Base-by-base conservation (phyloP, 2,329 filamentous ascomycete species). In the Diplocarpon mali region DNA sequence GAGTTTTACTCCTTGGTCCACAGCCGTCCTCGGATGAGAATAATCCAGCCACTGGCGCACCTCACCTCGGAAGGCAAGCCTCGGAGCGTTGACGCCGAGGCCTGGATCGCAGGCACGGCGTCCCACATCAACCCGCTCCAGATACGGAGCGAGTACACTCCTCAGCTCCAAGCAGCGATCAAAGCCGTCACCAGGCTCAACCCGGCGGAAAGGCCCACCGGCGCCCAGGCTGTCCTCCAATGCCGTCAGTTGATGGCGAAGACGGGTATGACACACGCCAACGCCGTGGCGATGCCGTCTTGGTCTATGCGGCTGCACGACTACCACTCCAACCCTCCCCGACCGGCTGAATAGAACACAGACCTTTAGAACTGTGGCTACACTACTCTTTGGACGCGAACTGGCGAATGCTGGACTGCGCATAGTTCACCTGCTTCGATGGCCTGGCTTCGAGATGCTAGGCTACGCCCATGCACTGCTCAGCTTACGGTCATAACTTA, bases 301-400 rank as follows among this genome's bases (percentile, higher is more conserved):
- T 57, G 54, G 54, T 48, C 49, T 16, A 53, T 53, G 2, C 50
- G 40, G 16, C 42, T 46, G 2, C 54, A 57, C 44, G 50, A 55
- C 16, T 57, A 54, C 29, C 49, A 53, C 36, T 24, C 20, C 20
- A 24, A 24, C 20, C 7, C 3, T 24, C 20, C 20, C 7, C 20
- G 20, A 3, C 20, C 20, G 20, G 20, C 20, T 7, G 20, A 24
- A 7, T 24, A 24, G 20, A 24, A 24, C 7, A 24, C 4, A 3
- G 20, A 24, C 20, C 3, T n/a, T 24, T 24, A 7, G 20, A 24
- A 7, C 20, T 24, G 20, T 7, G 7, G 20, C 20, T 24, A 7
- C 20, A 24, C 20, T 24, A 7, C 4, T 24, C 20, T 3, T 24
- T 3, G 20, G 20, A 24, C 20, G 20, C 3, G 20, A 24, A 24